phyloP scores from a whole-genome alignment of 1,284 basidiomycete species.

The Microbotryomycetes sp. region DNA sequence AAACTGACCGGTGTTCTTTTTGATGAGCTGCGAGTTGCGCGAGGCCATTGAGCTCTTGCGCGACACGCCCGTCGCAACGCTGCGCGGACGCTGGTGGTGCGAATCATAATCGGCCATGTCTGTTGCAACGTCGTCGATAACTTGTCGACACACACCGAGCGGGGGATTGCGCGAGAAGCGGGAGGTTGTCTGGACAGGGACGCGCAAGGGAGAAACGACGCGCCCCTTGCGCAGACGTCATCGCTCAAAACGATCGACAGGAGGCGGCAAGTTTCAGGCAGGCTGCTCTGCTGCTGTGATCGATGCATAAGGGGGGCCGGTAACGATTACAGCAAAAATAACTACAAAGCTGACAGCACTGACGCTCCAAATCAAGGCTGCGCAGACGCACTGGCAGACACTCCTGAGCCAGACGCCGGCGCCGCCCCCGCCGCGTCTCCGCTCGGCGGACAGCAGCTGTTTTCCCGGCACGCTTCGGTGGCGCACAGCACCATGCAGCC shows the following conservation, averaged over 20 bases:
- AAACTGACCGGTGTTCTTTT: constrained; percentile 42
- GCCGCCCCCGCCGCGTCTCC: background rate
- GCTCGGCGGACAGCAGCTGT: constrained; percentile 27
- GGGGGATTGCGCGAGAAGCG: no score
- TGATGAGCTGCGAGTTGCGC: constrained; percentile 43
- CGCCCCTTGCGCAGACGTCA: background rate
- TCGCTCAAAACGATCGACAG: background rate
- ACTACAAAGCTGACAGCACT: background rate
- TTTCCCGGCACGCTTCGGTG: constrained; percentile 27
- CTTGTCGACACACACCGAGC: no score
- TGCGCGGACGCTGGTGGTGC: constrained; percentile 16
- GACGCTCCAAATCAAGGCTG: no score
- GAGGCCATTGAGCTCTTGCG: constrained; percentile 31
- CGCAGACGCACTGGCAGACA: no score
- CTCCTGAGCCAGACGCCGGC: background rate
- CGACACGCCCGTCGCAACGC: constrained; percentile 24
- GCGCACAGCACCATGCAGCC: constrained; percentile 32
- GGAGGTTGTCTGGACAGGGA: background rate
- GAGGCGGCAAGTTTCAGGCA: no score
- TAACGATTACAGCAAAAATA: background rate
- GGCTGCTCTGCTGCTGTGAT: constrained; percentile 5
- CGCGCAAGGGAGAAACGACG: background rate
- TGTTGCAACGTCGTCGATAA: no score
- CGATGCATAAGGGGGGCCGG: background rate
- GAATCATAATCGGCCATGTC: background rate